Evolutionary conservation across 305 asterid genomes (phyloP), one percentile per base, ranked within the genome.

Genomic region (Fraxinus platypoda): DNA sequence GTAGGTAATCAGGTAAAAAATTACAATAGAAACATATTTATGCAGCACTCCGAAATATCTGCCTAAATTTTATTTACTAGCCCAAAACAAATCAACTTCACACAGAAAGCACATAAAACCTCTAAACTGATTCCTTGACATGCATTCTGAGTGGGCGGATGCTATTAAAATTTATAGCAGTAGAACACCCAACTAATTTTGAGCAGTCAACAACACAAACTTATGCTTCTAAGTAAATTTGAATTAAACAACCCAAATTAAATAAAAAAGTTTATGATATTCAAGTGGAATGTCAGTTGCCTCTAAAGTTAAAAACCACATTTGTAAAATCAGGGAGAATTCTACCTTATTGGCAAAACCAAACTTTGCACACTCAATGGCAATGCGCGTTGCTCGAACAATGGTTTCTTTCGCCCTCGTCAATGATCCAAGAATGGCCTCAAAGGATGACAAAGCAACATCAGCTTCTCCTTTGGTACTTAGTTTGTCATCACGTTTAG

Each of bases 321-420:
- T 64, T 41, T 46, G 54, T 73, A 41, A 12, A 12, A 66, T 62
- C 62, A 26, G 82, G 49, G 23, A 76, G 64, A 88, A 73, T 74
- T 74, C 79, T 91, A 95, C 98, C 98, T 92, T 90, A 82, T 92
- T 85, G 80, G 98, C 97, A 86, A 90, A 90, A 66, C 98, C 98
- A 80, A 81, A 81, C 80, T 93, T 93, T 35, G 96, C 96, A 87
- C 95, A 93, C 84, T 93, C 98, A 68, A 95, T 92, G 74, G 98
- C 98, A 83, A 89, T 76, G 79, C 92, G 92, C 15, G 98, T 95
- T 17, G 98, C 98, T 74, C 95, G 91, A 71, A 89, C 91, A 52
- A 95, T 95, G 90, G 90, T 92, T 87, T 95, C 98, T 84, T 92
- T 95, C 70, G 95, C 91, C 91, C 98, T 88, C 3, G 97, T 92